Evolutionary conservation across 805 yeast species (phyloP), one percentile per base, ranked within the genome.

Genomic region (Yarrowia bubula): DNA sequence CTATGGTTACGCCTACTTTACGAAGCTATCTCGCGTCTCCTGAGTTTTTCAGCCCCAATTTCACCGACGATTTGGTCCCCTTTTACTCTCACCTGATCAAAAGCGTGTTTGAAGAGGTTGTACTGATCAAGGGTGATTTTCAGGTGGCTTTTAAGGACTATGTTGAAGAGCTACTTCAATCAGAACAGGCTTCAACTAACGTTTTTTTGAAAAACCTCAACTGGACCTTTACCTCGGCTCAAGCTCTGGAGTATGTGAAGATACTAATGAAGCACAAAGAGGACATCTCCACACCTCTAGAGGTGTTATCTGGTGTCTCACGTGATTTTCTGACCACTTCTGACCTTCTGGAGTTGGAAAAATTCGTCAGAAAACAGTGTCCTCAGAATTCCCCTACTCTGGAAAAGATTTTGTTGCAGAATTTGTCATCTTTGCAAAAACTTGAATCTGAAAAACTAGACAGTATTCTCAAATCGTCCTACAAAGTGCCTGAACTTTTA

Each of bases 61-160:
- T 43, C n/a, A 33, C 18, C 33, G 37, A 33, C 39, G n/a, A 35
- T 17, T 18, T 43, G 22, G 17, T 37, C 8, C 51, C 51, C 14
- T 58, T 58, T 18, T 58, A 58, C 35, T 32, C 64, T 13, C 64
- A 58, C 13, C 8, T 58, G 35, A 44, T 58, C 64, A 58, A 37
- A 35, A 43, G 42, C n/a, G 37, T 58, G 2, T 58, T 10, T 8
- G 64, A 58, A 13, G 51, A 43, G 11, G 50, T 43, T 2, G 35
- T 51, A 10, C 51, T 18, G 2, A 44, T 58, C 15, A 33, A 37
- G 46, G 1, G 18, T 0, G 50, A 58, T 17, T 58, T 58, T 18
- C 64, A 58, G 43, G 8, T 5, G 4, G 35, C 39, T 7, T 58
- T 58, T 9, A 3, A 18, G 8, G 35, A 13, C 13, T 43, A 58